Conservation (phyloP, 208 protist species). For the Acanthamoeba triangularis region DNA sequence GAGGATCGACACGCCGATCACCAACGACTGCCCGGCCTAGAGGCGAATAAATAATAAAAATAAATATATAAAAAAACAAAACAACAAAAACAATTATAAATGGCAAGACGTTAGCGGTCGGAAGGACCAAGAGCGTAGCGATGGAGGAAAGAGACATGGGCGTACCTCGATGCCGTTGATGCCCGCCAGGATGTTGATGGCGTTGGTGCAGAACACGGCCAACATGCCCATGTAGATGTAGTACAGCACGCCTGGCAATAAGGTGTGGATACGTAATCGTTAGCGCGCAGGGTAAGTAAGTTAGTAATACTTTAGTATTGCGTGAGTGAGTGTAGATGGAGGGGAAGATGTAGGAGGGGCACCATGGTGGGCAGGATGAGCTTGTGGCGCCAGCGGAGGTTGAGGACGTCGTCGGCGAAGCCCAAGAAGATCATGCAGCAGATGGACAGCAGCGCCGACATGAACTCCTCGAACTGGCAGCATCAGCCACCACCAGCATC, state of each 20-base stretch:
- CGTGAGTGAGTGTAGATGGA: not conserved
- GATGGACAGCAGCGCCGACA: slow-evolving; percentile 97
- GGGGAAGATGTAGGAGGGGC: slow-evolving; percentile 96
- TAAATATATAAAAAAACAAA: not conserved
- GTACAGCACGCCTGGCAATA: slow-evolving; percentile 95
- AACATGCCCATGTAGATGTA: slow-evolving; percentile 97
- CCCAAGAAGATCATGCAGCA: slow-evolving; percentile 99
- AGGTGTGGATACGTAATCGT: not conserved
- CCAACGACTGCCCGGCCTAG: slow-evolving; percentile 97
- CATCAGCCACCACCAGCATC: not conserved
- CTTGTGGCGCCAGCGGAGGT: slow-evolving; percentile 97
- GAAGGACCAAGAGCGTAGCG: not conserved
- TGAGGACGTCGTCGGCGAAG: slow-evolving; percentile 99
- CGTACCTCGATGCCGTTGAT: slow-evolving; percentile 97
- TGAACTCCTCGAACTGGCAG: slow-evolving; percentile 88
- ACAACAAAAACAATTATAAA: not conserved
- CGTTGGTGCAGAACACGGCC: slow-evolving; percentile 99
- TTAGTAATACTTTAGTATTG: too few relatives aligned
- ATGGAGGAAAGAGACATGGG: not conserved
- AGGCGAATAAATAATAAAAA: not conserved
- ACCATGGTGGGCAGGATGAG: slow-evolving; percentile 98
- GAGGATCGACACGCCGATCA: slow-evolving; percentile 96
- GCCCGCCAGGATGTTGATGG: slow-evolving; percentile 99
- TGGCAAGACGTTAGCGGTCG: not conserved
- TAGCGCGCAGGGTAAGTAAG: not conserved